A percentile compares a stretch with the other conserved stretches of the same genome.
phyloP scores from a whole-genome alignment of 768 basidiomycete genomes.

The Tulasnella sp. region DNA sequence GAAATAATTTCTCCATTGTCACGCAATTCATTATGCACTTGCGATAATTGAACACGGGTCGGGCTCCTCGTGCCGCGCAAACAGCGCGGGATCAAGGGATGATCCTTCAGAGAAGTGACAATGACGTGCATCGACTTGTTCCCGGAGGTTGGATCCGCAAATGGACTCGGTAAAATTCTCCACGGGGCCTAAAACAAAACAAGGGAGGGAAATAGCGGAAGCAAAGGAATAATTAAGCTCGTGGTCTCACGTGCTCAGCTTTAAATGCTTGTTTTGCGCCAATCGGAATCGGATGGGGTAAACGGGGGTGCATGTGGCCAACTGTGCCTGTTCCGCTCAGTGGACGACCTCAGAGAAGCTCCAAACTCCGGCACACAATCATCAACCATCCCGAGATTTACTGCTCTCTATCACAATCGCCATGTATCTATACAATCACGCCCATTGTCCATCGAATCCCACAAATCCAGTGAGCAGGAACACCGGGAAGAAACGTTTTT shows the following conservation, averaged over 20 bases:
- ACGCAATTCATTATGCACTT: neutral
- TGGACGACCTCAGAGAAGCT: neutral
- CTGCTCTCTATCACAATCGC: conserved; percentile 12
- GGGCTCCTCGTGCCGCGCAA: conserved; percentile 7
- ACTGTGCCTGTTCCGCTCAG: neutral
- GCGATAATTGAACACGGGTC: neutral
- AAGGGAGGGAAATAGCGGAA: neutral
- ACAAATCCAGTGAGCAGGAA: conserved; percentile 81
- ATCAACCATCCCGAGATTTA: neutral
- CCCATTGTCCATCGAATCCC: conserved; percentile 87
- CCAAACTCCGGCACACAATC: neutral
- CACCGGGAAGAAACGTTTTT: conserved; percentile 77
- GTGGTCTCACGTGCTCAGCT: conserved; percentile 2
- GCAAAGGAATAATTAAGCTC: conserved; percentile 1
- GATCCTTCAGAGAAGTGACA: conserved; percentile 7
- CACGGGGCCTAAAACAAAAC: neutral
- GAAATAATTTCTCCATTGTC: conserved; percentile 1
- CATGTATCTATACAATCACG: conserved; percentile 8
- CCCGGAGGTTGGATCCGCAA: neutral
- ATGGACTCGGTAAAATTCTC: conserved; percentile 1
- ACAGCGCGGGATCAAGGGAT: conserved; percentile 3
- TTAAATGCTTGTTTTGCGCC: conserved; percentile 8
- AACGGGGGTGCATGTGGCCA: neutral
- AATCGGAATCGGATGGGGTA: neutral
- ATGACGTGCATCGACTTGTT: conserved; percentile 11